A percentile compares a stretch with the other conserved stretches of the same genome.
These are phyloP conservation scores for Amanita exitialis DNA, from an alignment of 768 basidiomycete genomes.

Conservation along the genomic window DNA sequence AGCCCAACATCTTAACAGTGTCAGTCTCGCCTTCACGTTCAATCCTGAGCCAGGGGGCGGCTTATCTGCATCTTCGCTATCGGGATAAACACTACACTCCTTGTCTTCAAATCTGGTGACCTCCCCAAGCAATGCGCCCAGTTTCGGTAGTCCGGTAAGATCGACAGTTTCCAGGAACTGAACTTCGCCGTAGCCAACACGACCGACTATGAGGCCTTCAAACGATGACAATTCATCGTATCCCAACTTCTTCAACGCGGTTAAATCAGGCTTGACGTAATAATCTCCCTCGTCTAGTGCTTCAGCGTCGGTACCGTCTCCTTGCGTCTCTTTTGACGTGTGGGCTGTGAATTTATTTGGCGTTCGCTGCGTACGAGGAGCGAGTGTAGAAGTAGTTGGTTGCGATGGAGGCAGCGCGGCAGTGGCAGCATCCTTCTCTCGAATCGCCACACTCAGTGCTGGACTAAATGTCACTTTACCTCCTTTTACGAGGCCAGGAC, in stretches of 20 bases:
- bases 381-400: conserved; percentile 26
- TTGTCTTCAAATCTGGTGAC: conserved; percentile 84
- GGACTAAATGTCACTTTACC: conserved; percentile 67
- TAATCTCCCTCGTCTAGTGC: conserved; percentile 81
- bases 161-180: conserved; percentile 75
- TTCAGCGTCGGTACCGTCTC: conserved; percentile 19
- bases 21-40: conserved; percentile 78
- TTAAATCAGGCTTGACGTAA: conserved; percentile 76
- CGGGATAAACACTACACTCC: conserved; percentile 91
- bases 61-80: conserved; percentile 77
- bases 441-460: conserved; percentile 61
- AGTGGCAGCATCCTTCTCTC: conserved; percentile 57
- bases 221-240: conserved; percentile 69
- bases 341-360: conserved; percentile 32
- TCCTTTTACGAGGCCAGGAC: conserved; percentile 30
- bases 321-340: conserved; percentile 15
- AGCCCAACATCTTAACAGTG: conserved; percentile 76
- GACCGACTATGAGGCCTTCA: conserved; percentile 74
- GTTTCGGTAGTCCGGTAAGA: conserved; percentile 72
- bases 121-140: conserved; percentile 78
- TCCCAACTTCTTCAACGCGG: conserved; percentile 58
- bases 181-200: conserved; percentile 89
- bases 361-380: conserved; percentile 25
- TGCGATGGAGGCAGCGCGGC: conserved; percentile 19
- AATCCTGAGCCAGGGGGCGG: conserved; percentile 77